A percentile compares a stretch with the other conserved stretches of the same genome.
Conservation (phyloP, 2,329 filamentous ascomycete genomes). For the Rhytidhysteron rufulum region DNA sequence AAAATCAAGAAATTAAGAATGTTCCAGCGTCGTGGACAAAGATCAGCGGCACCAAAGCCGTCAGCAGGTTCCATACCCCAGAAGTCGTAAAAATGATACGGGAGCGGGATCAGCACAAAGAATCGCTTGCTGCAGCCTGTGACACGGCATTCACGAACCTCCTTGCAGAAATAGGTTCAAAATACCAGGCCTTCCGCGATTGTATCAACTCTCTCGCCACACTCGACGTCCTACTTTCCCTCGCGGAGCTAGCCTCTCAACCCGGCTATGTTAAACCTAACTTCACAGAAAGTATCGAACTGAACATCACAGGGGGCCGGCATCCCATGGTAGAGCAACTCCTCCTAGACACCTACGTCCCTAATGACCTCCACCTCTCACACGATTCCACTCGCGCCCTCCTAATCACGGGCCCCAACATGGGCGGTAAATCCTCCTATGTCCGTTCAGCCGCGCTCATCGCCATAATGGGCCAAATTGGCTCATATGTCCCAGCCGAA, state of each 20-base stretch:
- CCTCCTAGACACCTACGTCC: slow-evolving; percentile 81
- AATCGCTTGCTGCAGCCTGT: slow-evolving; percentile 86
- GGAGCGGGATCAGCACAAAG: slow-evolving; percentile 91
- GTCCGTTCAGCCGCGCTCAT: slow-evolving; percentile 90
- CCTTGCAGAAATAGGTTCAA: slow-evolving; percentile 68
- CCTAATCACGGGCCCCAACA: slow-evolving; percentile 94
- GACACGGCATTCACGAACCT: slow-evolving; percentile 74
- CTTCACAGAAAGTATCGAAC: slow-evolving; percentile 60
- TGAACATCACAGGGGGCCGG: slow-evolving; percentile 70
- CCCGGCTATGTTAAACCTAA: slow-evolving; percentile 84
- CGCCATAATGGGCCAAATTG: slow-evolving; percentile 89
- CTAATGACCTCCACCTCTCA: slow-evolving; percentile 76
- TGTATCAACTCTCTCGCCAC: slow-evolving; percentile 80
- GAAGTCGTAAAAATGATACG: slow-evolving; percentile 78
- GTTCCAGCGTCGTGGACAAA: slow-evolving; percentile 95
- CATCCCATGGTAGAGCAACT: slow-evolving; percentile 96
- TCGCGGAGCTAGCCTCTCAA: slow-evolving; percentile 77
- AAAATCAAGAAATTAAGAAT: slow-evolving; percentile 75
- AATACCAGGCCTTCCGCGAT: slow-evolving; percentile 87
- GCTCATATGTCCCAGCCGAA: slow-evolving; percentile 84
- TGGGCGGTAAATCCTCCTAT: slow-evolving; percentile 98
- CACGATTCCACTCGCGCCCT: slow-evolving; percentile 59
- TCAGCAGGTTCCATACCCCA: slow-evolving; percentile 91
- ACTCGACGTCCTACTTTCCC: slow-evolving; percentile 83
- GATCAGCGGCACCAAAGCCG: slow-evolving; percentile 88